Percentiles rank a stretch among this genome's conserved stretches.
These are phyloP conservation scores for Mycena sp. DNA, from an alignment of 1,284 basidiomycete genomes.

Conservation along the genomic window DNA sequence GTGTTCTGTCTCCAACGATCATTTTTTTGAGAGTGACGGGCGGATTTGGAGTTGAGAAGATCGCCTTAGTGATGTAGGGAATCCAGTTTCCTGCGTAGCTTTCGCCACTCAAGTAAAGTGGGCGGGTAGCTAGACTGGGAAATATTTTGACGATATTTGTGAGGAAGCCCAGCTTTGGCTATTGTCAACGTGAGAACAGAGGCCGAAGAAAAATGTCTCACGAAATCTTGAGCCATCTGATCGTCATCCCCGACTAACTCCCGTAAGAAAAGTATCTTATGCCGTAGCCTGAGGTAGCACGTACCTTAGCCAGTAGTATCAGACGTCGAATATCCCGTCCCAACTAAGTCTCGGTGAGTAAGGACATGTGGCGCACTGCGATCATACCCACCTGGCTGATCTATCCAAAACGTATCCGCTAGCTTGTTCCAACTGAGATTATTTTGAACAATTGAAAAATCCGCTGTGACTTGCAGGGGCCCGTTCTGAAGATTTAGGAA, in stretches of 20 bases:
- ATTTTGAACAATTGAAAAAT: conserved; percentile 61
- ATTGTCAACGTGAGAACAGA: background rate
- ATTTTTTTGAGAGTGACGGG: conserved; percentile 73
- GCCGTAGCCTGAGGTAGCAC: conserved; percentile 29
- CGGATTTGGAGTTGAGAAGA: conserved; percentile 65
- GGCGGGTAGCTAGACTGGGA: conserved; percentile 65
- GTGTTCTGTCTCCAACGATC: conserved; percentile 73
- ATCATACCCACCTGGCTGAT: conserved; percentile 69
- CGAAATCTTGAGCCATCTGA: conserved; percentile 75
- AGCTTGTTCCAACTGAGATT: conserved; percentile 65
- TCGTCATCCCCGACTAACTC: conserved; percentile 67
- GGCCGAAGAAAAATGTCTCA: conserved; percentile 37
- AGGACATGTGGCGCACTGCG: background rate
- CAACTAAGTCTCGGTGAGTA: conserved; percentile 43
- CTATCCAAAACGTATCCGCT: conserved; percentile 78
- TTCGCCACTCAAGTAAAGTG: conserved; percentile 70
- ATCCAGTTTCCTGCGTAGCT: conserved; percentile 74
- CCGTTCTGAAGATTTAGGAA: conserved; percentile 60
- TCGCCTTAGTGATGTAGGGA: conserved; percentile 75
- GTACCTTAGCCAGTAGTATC: conserved; percentile 66
- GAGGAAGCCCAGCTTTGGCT: conserved; percentile 66
- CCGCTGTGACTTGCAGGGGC: conserved; percentile 61
- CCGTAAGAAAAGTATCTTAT: background rate
- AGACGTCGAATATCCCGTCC: conserved; percentile 72
- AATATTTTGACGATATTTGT: conserved; percentile 73